A percentile compares a stretch with the other conserved stretches of the same genome.
phyloP scores from a whole-genome alignment of 306 rosid species.

The Psophocarpus tetragonolobus region DNA sequence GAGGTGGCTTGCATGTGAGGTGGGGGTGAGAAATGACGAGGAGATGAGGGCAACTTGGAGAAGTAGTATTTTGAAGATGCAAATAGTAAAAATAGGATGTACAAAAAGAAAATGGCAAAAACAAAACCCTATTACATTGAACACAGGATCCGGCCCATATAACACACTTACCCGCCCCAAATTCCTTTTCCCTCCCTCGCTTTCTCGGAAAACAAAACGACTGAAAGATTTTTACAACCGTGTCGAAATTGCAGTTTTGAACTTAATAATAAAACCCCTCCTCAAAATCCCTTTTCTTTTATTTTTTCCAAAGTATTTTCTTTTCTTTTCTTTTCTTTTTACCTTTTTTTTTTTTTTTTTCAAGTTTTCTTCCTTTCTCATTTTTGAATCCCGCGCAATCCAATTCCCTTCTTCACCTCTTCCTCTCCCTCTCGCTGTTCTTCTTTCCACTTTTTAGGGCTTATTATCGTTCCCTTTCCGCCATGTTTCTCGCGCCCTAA shows the following conservation, averaged over 20 bases:
- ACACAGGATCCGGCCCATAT: slow-evolving; percentile 22
- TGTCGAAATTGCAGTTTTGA: slow-evolving; percentile 34
- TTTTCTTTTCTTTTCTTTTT: background rate
- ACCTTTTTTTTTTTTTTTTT: background rate
- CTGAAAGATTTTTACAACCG: slow-evolving; percentile 37
- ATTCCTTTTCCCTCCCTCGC: slow-evolving; percentile 16
- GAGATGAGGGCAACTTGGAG: too few relatives aligned
- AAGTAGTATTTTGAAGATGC: too few relatives aligned
- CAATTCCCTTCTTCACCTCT: slow-evolving; percentile 14
- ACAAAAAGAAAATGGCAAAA: too few relatives aligned
- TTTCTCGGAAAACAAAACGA: slow-evolving; percentile 41
- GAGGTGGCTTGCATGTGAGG: too few relatives aligned
- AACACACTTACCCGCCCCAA: slow-evolving; percentile 29
- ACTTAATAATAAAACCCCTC: slow-evolving; percentile 33
- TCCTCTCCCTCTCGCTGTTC: background rate
- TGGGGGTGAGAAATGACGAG: too few relatives aligned
- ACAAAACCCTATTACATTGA: background rate
- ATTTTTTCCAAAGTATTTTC: background rate
- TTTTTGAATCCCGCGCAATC: slow-evolving; percentile 52
- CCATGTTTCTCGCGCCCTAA: slow-evolving; percentile 35
- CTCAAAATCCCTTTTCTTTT: slow-evolving; percentile 30
- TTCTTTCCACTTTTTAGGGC: slow-evolving; percentile 54
- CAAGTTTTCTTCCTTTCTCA: background rate
- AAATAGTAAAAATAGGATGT: too few relatives aligned
- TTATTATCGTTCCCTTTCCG: slow-evolving; percentile 24